Evolutionary conservation across 805 yeast genomes (phyloP), one percentile per base, ranked within the genome.

Genomic region (Cephaloascus albidus): DNA sequence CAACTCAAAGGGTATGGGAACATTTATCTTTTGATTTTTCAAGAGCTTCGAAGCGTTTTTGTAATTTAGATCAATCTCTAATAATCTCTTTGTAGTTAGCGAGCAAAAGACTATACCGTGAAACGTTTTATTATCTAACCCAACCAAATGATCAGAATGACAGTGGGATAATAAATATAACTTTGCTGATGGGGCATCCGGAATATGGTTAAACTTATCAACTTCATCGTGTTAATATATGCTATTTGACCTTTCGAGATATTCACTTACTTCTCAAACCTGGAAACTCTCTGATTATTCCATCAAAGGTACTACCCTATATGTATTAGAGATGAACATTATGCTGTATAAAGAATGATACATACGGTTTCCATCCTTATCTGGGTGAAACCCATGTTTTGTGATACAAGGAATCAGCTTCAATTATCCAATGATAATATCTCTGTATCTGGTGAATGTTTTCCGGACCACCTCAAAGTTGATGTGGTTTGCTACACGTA

Each of bases 101-200:
- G 28, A 23, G 28, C 33, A 31, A 39, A 46, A 46, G n/a, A 48
- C 43, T 14, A 41, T 20, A 18, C 52, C 51, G 3, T 39, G 16
- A 31, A 48, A 43, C 28, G 44, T 35, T 33, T 42, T 44, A 41
- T 45, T 45, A n/a, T 40, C 32, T 32, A 49, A 38, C 1, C 53
- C 53, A 3, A 37, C 40, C 36, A 48, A 32, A 37, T 49, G 53
- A 20, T 49, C 53, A 3, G 48, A 42, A 36, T 49, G 53, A 35
- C 49, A 44, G 36, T 49, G 53, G 4, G 53, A 46, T 14, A 49
- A 49, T 6, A 49, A 45, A 20, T 41, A 46, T 5, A 44, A 37
- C 3, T 43, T 23, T n/a, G n/a, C n/a, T 23, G 28, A 8, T 8
- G 28, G 28, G 6, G 28, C 12, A 8, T 23, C 28, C 12, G 28